Base-by-base conservation (phyloP, 805 yeast genomes). In the Aciculoconidium aculeatum region DNA sequence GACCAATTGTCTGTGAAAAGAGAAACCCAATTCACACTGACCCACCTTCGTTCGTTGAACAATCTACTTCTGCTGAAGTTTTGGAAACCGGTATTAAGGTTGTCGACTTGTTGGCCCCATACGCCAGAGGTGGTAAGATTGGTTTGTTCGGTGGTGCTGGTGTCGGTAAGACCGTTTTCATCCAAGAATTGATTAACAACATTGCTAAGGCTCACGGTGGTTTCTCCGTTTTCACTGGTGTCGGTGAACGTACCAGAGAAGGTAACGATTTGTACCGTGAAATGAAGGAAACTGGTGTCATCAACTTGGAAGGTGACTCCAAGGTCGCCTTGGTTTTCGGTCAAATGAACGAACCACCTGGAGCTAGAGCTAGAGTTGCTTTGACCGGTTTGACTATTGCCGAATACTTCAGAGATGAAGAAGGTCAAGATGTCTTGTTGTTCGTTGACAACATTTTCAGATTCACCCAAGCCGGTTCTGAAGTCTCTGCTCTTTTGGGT, bases 111-210 rank as follows among this genome's bases (percentile, higher is more conserved):
- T 79, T 90, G 51, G 98, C 98, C 53, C 98, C 98, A 54, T 90
- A 90, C 77, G 97, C 98, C 65, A 87, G 96, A 85, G 98, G 98
- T 85, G 98, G 98, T 85, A 90, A 90, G 81, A 90, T 90, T 86
- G 98, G 98, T 81, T 80, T 90, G 63, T 90, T 90, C 83, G 98
- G 98, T 77, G 98, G 98, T 90, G 98, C 98, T 70, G 98, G 98
- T 90, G 98, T 90, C 84, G 98, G 98, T 75, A 90, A 90, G 74
- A 90, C 98, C 70, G 98, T 90, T 45, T 90, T 90, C 75, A 90
- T 90, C 73, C 98, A 90, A 78, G 98, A 90, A 76, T 80, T 90
- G 75, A 90, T 90, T 70, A 90, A 92, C 88, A 90, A 90, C 80
- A 92, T 90, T 62, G 98, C 98, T 66, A 92, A 90, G 79, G 97